A percentile compares a stretch with the other conserved stretches of the same genome.
phyloP scores from a whole-genome alignment of 2,329 filamentous ascomycete genomes.

The Botryotinia narcissicola region DNA sequence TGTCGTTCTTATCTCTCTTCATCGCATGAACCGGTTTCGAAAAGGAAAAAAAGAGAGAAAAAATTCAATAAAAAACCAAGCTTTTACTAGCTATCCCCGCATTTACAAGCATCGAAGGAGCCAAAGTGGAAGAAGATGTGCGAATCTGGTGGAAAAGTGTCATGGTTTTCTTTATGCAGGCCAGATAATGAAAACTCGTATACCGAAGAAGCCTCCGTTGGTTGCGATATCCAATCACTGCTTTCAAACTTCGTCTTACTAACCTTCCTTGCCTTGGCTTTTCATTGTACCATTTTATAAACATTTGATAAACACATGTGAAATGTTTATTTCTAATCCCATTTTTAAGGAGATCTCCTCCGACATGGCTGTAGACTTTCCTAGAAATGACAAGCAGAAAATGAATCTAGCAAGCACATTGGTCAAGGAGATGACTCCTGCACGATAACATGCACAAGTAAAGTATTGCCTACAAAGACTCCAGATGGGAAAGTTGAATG shows the following conservation, averaged over 20 bases:
- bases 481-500: not conserved
- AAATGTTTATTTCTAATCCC: not conserved
- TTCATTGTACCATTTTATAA: not conserved
- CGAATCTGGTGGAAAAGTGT: not conserved
- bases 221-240: not conserved
- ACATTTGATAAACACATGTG: not conserved
- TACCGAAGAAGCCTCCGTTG: not conserved
- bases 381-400: not conserved
- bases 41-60: not conserved
- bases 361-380: not conserved
- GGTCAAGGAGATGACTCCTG: not conserved
- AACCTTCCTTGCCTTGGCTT: not conserved
- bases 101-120: not conserved
- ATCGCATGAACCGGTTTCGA: not conserved
- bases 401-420: not conserved
- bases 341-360: not conserved
- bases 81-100: not conserved
- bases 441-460: not conserved
- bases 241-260: not conserved
- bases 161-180: not conserved
- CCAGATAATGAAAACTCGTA: not conserved
- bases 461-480: not conserved
- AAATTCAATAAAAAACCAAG: not conserved
- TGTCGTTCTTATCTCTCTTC: not conserved
- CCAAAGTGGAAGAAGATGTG: not conserved